A percentile compares a stretch with the other conserved stretches of the same genome.
These are phyloP conservation scores for Malassezia japonica DNA, from an alignment of 1,284 basidiomycete species.

Conservation along the genomic window DNA sequence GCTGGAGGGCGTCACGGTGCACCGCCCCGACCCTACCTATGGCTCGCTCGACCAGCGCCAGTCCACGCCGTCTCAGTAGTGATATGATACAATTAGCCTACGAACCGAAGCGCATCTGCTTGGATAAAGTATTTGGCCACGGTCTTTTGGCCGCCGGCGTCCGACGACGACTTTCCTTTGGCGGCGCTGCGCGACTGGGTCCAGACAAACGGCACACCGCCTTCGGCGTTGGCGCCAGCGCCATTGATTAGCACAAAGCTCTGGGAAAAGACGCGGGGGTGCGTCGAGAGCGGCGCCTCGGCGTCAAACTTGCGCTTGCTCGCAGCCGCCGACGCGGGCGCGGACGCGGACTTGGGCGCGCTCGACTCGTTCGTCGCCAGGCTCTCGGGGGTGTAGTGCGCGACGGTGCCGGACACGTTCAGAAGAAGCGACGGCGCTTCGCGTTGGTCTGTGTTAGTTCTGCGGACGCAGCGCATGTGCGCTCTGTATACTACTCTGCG, in stretches of 20 bases:
- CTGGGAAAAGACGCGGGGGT: constrained; percentile 34
- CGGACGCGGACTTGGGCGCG: constrained; percentile 30
- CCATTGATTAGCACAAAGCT: constrained; percentile 36
- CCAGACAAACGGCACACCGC: constrained; percentile 17
- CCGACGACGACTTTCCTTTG: constrained; percentile 15
- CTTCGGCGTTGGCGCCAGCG: constrained; percentile 14
- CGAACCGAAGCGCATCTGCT: constrained; percentile 39
- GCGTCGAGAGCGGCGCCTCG: constrained; percentile 30
- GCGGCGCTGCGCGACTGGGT: not conserved
- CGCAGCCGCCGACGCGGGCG: constrained; percentile 25
- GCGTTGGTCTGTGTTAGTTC: constrained; percentile 16
- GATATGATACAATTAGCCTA: constrained; percentile 20
- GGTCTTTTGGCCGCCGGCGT: constrained; percentile 2
- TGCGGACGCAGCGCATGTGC: constrained; percentile 15
- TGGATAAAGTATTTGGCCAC: constrained; percentile 35
- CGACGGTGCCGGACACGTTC: constrained; percentile 35
- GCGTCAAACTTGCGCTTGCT: constrained; percentile 28
- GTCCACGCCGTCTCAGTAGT: too few relatives aligned
- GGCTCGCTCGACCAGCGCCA: not conserved
- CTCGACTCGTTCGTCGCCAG: constrained; percentile 21
- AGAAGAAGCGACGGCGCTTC: constrained; percentile 31
- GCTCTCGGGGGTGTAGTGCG: constrained; percentile 42
- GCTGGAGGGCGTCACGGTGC: constrained; percentile 2
- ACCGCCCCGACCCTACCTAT: constrained; percentile 2
- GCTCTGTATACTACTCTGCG: constrained; percentile 40